These are phyloP conservation scores for Globisporangium spiculum DNA, from an alignment of 352 stramenopile species.

Conservation along the genomic window DNA sequence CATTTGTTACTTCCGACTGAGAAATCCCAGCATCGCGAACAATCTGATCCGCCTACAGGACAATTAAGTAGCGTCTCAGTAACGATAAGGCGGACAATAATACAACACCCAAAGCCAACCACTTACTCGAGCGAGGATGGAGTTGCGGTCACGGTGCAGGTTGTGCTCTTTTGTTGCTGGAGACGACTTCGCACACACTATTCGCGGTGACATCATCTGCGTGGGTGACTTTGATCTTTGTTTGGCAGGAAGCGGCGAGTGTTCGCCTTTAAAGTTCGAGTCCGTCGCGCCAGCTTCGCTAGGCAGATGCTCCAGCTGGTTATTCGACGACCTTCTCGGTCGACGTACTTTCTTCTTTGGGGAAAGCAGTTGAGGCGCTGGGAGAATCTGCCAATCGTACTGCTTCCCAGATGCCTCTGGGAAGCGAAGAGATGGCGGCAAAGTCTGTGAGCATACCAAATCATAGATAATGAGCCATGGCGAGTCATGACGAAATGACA, in stretches of 20 bases:
- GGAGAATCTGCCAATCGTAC: conserved; percentile 36
- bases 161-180: conserved; percentile 25
- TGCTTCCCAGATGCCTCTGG: conserved; percentile 22
- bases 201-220: not conserved
- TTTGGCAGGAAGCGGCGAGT: not conserved
- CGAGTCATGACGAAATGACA: too few species aligned
- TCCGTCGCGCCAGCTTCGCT: not conserved
- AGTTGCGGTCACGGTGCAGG: conserved; percentile 31
- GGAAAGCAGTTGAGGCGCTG: conserved; percentile 6
- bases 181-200: conserved; percentile 6
- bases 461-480: not conserved
- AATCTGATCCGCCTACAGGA: conserved; percentile 41
- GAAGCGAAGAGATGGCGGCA: conserved; percentile 39
- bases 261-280: not conserved
- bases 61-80: too few species aligned
- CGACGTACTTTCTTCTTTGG: conserved; percentile 6
- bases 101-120: not conserved
- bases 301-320: not conserved
- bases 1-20: not conserved
- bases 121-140: conserved; percentile 33
- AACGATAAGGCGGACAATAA: too few species aligned
- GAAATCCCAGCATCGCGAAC: conserved; percentile 38
- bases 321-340: conserved; percentile 4
- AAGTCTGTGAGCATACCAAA: conserved; percentile 25
- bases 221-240: not conserved